A percentile compares a stretch with the other conserved stretches of the same genome.
These are phyloP conservation scores for Phytophthora niederhauseri DNA, from an alignment of 352 stramenopile species.

Conservation along the genomic window DNA sequence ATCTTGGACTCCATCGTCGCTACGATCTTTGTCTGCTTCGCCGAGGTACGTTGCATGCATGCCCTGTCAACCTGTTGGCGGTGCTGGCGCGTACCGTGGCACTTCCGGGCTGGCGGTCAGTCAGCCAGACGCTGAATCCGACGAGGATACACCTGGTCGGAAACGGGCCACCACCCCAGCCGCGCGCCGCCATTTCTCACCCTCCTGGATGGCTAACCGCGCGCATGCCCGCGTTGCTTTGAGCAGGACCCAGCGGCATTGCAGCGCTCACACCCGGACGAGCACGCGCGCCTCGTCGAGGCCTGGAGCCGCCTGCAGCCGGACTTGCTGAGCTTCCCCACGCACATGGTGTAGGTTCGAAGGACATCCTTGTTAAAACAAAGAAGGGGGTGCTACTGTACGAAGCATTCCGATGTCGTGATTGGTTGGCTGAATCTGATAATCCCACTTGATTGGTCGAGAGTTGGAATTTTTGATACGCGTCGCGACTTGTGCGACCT, in stretches of 20 bases:
- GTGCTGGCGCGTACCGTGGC: conserved; percentile 20
- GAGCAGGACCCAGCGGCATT: conserved; percentile 69
- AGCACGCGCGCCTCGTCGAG: conserved; percentile 73
- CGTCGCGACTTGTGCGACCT: neutral
- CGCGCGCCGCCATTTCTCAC: conserved; percentile 27
- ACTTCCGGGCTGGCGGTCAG: conserved; percentile 13
- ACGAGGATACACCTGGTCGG: conserved; percentile 42
- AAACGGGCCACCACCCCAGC: conserved; percentile 33
- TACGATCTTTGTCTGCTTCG: conserved; percentile 90
- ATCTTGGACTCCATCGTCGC: conserved; percentile 85
- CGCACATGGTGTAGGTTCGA: conserved; percentile 33
- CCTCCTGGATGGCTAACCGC: conserved; percentile 18
- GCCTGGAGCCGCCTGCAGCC: conserved; percentile 76
- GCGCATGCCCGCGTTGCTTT: neutral
- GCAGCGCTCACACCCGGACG: conserved; percentile 71
- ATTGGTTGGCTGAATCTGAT: conserved; percentile 26
- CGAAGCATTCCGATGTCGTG: conserved; percentile 15
- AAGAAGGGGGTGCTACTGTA: conserved; percentile 6
- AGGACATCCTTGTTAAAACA: conserved; percentile 21
- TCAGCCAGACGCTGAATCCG: conserved; percentile 34
- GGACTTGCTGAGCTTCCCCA: conserved; percentile 59
- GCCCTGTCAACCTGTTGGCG: conserved; percentile 20
- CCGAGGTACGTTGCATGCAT: conserved; percentile 58
- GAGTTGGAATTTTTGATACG: conserved; percentile 10
- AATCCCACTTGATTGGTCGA: conserved; percentile 16